Conservation (phyloP, 108 stramenopile species). For the Cyclotella cryptica region DNA sequence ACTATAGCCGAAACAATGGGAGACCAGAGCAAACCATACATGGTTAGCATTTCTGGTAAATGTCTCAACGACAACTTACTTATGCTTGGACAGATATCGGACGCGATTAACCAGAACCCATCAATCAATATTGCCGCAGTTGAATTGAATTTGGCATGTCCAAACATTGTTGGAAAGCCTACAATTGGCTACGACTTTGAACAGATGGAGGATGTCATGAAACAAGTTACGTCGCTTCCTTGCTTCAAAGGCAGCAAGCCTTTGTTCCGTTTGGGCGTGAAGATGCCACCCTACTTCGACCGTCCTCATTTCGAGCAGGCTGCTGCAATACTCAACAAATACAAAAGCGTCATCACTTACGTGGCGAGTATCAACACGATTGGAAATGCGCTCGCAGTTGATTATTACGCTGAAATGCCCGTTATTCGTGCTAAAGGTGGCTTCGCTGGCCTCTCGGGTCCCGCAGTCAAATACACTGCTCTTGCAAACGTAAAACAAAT, state of each 20-base stretch:
- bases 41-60: constrained; percentile 89
- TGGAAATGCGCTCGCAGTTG: constrained; percentile 86
- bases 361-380: constrained; percentile 90
- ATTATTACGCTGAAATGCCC: constrained; percentile 70
- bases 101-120: constrained; percentile 26
- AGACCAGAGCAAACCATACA: constrained; percentile 77
- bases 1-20: constrained; percentile 79
- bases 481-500: constrained; percentile 87
- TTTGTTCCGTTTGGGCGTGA: constrained; percentile 74
- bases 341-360: constrained; percentile 67
- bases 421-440: constrained; percentile 83
- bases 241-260: constrained; percentile 30
- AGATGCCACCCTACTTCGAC: constrained; percentile 95
- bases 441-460: constrained; percentile 87
- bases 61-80: constrained; percentile 83
- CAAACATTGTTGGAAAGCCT: constrained; percentile 94
- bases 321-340: constrained; percentile 81
- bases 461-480: constrained; percentile 88
- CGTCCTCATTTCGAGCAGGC: constrained; percentile 80
- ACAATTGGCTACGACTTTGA: constrained; percentile 94
- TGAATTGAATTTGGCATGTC: constrained; percentile 93
- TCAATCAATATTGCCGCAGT: constrained; percentile 64
- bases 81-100: constrained; percentile 78
- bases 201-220: constrained; percentile 82
- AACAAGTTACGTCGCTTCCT: constrained; percentile 57